These are phyloP conservation scores for Alternaria solani DNA, from an alignment of 2,329 filamentous ascomycete species.

Conservation along the genomic window DNA sequence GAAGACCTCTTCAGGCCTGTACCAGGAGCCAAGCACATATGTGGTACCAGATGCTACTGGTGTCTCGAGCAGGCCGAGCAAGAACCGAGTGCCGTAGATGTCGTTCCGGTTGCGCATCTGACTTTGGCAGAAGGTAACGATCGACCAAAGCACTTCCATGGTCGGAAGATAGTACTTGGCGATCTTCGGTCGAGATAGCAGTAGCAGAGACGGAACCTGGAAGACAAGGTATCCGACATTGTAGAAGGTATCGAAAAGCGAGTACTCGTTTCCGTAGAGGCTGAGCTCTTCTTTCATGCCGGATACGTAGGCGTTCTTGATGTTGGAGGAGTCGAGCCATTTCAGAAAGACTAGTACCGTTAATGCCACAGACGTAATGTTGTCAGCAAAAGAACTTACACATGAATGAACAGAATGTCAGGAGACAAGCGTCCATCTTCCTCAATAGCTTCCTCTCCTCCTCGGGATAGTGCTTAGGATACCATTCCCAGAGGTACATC, in stretches of 20 bases:
- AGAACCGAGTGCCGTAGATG: slow-evolving; percentile 52
- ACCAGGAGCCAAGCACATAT: slow-evolving; percentile 53
- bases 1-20: slow-evolving; percentile 57
- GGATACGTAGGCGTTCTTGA: slow-evolving; percentile 57
- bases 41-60: slow-evolving; percentile 49
- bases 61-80: slow-evolving; percentile 49
- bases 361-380: background rate
- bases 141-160: slow-evolving; percentile 53
- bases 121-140: slow-evolving; percentile 52
- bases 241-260: slow-evolving; percentile 56
- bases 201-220: slow-evolving; percentile 49
- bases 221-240: slow-evolving; percentile 52
- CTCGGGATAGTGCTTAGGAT: slow-evolving; percentile 46
- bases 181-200: slow-evolving; percentile 50
- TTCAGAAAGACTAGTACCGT: slow-evolving; percentile 47
- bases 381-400: slow-evolving; percentile 31
- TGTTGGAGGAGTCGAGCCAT: slow-evolving; percentile 49
- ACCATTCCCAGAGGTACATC: slow-evolving; percentile 52
- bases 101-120: slow-evolving; percentile 50
- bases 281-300: slow-evolving; percentile 45
- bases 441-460: slow-evolving; percentile 46
- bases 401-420: slow-evolving; percentile 51
- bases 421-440: slow-evolving; percentile 48
- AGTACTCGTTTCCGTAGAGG: slow-evolving; percentile 67
- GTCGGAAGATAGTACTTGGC: slow-evolving; percentile 50